Evolutionary conservation across 345 rosid genomes (phyloP).

Genomic region (Odontarrhena argentea): DNA sequence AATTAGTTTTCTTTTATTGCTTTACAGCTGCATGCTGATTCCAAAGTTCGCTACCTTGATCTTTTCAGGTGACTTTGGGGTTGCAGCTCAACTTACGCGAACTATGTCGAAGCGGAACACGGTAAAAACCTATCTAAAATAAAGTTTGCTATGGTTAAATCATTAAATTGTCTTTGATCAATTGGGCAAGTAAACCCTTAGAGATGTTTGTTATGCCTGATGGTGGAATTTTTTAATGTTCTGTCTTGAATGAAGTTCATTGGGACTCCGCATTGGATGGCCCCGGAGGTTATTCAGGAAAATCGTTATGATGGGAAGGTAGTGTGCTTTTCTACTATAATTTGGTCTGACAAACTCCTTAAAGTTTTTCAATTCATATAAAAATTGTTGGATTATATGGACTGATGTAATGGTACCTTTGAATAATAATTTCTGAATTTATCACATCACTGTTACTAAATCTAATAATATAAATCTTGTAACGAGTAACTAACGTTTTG

Average conservation of each 20-base stretch:
- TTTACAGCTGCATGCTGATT: slow-evolving; percentile 25
- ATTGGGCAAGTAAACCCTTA: not conserved
- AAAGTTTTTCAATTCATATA: slow-evolving; percentile 5
- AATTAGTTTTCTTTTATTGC: not conserved
- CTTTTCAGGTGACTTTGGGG: slow-evolving; percentile 96
- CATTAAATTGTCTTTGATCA: slow-evolving; percentile 15
- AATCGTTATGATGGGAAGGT: slow-evolving; percentile 99
- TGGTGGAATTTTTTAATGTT: slow-evolving; percentile 25
- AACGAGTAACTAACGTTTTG: slow-evolving; percentile 8
- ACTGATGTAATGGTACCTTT: slow-evolving; percentile 6
- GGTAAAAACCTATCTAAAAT: slow-evolving; percentile 43
- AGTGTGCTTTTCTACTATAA: slow-evolving; percentile 24
- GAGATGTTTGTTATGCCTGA: slow-evolving; percentile 14
- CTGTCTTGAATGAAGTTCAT: slow-evolving; percentile 65
- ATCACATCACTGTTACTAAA: slow-evolving; percentile 7
- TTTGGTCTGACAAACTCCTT: slow-evolving; percentile 18
- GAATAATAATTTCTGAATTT: not conserved
- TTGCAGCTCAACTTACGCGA: slow-evolving; percentile 97
- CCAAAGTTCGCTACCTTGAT: slow-evolving; percentile 29
- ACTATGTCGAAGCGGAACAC: slow-evolving; percentile 99
- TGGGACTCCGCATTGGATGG: slow-evolving; percentile 99
- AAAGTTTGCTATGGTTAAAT: slow-evolving; percentile 30
- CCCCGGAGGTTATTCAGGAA: slow-evolving; percentile 99
- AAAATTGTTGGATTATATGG: slow-evolving; percentile 10
- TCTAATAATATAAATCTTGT: slow-evolving; percentile 10